Evolutionary conservation across 345 rosid species (phyloP).

Genomic region (Salix dunnii): DNA sequence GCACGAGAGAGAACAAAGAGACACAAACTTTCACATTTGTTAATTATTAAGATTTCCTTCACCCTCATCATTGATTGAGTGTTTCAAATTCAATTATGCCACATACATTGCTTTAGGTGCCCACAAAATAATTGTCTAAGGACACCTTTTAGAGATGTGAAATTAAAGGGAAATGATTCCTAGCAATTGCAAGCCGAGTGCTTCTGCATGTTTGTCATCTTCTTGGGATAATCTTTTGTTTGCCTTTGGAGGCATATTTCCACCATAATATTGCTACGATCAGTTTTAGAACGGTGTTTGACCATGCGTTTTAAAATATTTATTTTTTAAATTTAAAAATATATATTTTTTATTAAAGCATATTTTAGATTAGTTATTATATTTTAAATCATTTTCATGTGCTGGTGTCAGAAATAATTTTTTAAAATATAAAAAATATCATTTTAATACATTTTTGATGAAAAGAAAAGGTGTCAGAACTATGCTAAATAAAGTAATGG

Average conservation of each 20-base stretch:
- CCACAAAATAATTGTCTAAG: not conserved
- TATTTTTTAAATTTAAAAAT: too few species aligned
- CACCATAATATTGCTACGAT: too few species aligned
- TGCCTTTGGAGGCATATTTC: slow-evolving; percentile 3
- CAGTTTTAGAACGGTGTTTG: too few species aligned
- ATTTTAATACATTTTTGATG: too few species aligned
- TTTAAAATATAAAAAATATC: too few species aligned
- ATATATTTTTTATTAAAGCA: too few species aligned
- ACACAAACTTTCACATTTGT: not conserved
- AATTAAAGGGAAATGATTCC: not conserved
- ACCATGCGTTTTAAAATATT: too few species aligned
- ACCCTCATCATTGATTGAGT: not conserved
- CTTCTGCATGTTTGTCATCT: not conserved
- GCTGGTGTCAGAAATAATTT: too few species aligned
- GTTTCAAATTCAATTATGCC: not conserved
- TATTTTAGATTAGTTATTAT: too few species aligned
- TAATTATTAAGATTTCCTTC: not conserved
- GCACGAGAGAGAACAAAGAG: not conserved
- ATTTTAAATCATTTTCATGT: too few species aligned
- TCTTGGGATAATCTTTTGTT: not conserved
- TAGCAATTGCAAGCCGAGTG: too few species aligned
- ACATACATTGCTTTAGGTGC: not conserved
- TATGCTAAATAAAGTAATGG: not conserved
- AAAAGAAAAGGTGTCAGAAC: not conserved
- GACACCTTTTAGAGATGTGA: not conserved